phyloP scores from a whole-genome alignment of 2,329 filamentous ascomycete species.

The Fonsecaea erecta region DNA sequence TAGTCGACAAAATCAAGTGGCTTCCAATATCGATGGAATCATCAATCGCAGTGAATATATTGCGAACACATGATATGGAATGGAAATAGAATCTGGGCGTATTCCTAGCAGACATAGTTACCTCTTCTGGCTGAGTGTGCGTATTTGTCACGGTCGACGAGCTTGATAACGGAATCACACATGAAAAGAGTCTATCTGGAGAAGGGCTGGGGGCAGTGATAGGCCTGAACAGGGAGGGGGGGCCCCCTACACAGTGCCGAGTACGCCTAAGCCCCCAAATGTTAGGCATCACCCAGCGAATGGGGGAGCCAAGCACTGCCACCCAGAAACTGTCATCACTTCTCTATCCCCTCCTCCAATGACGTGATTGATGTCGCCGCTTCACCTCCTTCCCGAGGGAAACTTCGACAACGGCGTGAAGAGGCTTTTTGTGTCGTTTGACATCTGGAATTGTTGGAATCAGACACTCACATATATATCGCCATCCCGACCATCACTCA shows the following conservation, averaged over 20 bases:
- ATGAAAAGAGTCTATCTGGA: not conserved
- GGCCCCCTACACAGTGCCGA: too few species aligned
- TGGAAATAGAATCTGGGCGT: not conserved
- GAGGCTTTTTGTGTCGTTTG: not conserved
- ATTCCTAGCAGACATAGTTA: not conserved
- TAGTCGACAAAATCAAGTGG: too few species aligned
- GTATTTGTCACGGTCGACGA: not conserved
- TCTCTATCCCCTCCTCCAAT: not conserved
- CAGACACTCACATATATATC: constrained; percentile 5
- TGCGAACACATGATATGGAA: too few species aligned
- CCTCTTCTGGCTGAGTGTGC: not conserved
- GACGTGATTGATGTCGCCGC: constrained; percentile 17
- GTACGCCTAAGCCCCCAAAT: not conserved
- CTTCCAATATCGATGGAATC: too few species aligned
- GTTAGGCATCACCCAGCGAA: not conserved
- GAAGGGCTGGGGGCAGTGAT: not conserved
- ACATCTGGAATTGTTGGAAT: not conserved
- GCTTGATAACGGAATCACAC: constrained; percentile 24
- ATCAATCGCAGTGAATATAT: too few species aligned
- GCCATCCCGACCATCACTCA: not conserved
- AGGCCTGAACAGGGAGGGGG: not conserved
- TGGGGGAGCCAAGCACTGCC: not conserved
- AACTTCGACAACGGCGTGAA: constrained; percentile 5
- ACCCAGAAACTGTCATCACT: constrained; percentile 14
- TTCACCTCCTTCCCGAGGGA: not conserved